Conservation (phyloP, 306 rosid species). For the Quercus alba region DNA sequence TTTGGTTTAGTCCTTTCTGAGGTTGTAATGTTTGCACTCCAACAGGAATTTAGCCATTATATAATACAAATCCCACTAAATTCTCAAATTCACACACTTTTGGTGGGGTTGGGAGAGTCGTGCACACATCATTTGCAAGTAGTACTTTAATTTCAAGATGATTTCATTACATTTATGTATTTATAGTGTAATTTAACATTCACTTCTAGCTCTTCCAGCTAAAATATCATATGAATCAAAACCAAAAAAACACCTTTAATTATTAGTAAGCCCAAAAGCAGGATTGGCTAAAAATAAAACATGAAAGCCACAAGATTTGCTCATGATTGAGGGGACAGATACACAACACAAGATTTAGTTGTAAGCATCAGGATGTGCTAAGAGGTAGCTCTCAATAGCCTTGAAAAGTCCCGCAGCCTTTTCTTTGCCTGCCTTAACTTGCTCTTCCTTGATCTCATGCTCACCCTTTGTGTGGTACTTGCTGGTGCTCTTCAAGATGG, state of each 20-base stretch:
- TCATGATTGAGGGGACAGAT: neutral
- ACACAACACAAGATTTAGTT: neutral
- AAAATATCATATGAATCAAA: too few species aligned
- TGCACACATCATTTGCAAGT: too few species aligned
- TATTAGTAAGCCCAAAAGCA: neutral
- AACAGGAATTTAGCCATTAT: too few species aligned
- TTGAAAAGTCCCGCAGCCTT: constrained; percentile 34
- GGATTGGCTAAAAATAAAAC: neutral
- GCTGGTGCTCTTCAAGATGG: constrained; percentile 22
- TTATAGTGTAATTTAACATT: too few species aligned
- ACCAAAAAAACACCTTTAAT: neutral
- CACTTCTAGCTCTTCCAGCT: too few species aligned
- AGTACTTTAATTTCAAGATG: too few species aligned
- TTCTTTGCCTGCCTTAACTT: constrained; percentile 22
- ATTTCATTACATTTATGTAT: too few species aligned
- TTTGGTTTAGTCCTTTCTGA: too few species aligned
- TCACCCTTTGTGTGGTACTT: constrained; percentile 31
- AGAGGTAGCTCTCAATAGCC: constrained; percentile 33
- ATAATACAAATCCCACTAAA: too few species aligned
- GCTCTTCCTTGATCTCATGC: constrained; percentile 28
- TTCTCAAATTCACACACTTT: too few species aligned
- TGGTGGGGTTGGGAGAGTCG: too few species aligned
- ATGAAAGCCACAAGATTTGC: neutral
- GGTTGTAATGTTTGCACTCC: too few species aligned
- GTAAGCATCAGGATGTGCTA: constrained; percentile 39